Base-by-base conservation (phyloP, 352 stramenopile species). In the Lagenidium giganteum region DNA sequence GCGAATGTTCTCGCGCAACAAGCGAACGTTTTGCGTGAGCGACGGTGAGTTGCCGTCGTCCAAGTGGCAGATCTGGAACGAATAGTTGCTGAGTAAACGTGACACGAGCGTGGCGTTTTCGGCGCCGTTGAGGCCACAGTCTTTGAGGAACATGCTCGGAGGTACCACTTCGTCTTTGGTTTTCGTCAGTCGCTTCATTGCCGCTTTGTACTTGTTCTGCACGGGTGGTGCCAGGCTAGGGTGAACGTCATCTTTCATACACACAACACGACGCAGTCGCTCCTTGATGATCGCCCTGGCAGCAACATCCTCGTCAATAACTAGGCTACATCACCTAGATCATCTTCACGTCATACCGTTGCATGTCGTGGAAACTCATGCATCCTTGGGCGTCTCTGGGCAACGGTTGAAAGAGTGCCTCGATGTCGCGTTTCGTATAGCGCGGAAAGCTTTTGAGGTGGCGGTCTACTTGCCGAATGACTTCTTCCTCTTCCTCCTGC, bases 11-110 rank as follows among this genome's bases (percentile, higher is more conserved):
- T 76, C 54, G 0, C 83, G 76, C 24, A 93, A 60, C 18, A 94
- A 61, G 5, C 75, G 74, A 22, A 94, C 83, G 43, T 95, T 95
- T 34, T 88, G 70, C 22, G 83, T 93, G 24, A 95, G 71, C 30
- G 64, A 51, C 0, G 77, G 68, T 9, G 73, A 67, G 41, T 95
- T 95, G 57, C 68, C 76, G 43, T 94, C 71, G 36, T 81, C 60
- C 32, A 94, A 65, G 42, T 88, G 70, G 55, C 78, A 90, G 47
- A 95, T 92, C 64, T 90, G 60, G 56, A 87, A 95, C 21, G 80
- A 59, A 30, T 82, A 69, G 7, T 67, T 81, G 57, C 76, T 87
- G 31, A 96, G 61, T 31, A 96, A 64, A 36, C 72, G 66, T 24
- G 69, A 49, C 17, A 89, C 63, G 20, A 89, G 43, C 45, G 71